These are phyloP conservation scores for Mortierella polycephala DNA, from an alignment of 371 early-diverging fungal genomes.

Conservation along the genomic window DNA sequence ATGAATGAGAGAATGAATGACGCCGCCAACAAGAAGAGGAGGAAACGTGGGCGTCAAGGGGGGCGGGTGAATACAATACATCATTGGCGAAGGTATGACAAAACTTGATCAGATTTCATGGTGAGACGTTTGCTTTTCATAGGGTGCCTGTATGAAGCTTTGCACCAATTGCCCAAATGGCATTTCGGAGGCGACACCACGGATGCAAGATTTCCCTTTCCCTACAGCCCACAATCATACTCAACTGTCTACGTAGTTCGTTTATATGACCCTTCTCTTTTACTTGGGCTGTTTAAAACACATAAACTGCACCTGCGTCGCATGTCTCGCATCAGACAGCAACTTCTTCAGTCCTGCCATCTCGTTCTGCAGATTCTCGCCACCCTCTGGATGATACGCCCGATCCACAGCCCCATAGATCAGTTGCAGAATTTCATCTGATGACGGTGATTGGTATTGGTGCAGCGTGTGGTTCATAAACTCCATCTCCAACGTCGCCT, in stretches of 20 bases:
- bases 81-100: too few species aligned
- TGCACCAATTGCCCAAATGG: too few species aligned
- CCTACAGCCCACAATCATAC: not conserved
- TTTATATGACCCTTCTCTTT: not conserved
- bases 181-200: too few species aligned
- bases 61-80: not conserved
- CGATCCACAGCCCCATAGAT: constrained; percentile 79
- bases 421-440: constrained; percentile 69
- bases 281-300: constrained; percentile 75
- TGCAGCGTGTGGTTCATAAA: constrained; percentile 84
- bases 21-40: not conserved
- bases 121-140: too few species aligned
- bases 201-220: too few species aligned
- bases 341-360: constrained; percentile 72
- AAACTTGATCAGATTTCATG: too few species aligned
- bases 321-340: constrained; percentile 71
- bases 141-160: not conserved
- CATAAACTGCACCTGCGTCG: constrained; percentile 79
- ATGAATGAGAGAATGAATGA: too few species aligned
- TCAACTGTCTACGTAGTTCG: not conserved
- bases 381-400: constrained; percentile 68
- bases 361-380: constrained; percentile 67
- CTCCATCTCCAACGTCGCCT: constrained; percentile 89
- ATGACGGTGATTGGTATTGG: constrained; percentile 72
- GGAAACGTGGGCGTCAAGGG: not conserved